phyloP scores from a whole-genome alignment of 305 asterid genomes.

The Plantago coronopus region DNA sequence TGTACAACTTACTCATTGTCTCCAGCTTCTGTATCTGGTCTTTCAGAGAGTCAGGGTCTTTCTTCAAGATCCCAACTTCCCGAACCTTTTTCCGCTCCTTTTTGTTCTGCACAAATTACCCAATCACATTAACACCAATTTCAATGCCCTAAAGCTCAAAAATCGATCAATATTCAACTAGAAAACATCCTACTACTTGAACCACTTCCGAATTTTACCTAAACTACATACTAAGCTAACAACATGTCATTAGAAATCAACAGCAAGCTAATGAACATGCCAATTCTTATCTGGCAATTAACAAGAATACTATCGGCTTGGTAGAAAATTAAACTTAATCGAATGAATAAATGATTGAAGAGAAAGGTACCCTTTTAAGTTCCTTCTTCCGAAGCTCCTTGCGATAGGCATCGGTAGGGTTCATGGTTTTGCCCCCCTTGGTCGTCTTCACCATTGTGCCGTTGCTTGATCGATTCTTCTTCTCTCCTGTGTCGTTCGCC shows the following conservation, averaged over 20 bases:
- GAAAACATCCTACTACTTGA: no score
- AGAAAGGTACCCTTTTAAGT: slow-evolving; percentile 61
- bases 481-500: no score
- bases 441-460: slow-evolving; percentile 84
- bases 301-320: not conserved
- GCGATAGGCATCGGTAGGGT: slow-evolving; percentile 98
- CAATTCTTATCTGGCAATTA: not conserved
- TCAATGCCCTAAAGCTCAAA: slow-evolving; percentile 12
- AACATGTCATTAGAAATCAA: no score
- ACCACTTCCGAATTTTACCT: no score
- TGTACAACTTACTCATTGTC: slow-evolving; percentile 42
- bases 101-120: slow-evolving; percentile 37
- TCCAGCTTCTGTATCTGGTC: slow-evolving; percentile 59
- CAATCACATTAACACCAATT: not conserved
- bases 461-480: slow-evolving; percentile 9
- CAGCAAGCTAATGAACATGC: not conserved
- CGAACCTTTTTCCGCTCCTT: slow-evolving; percentile 68
- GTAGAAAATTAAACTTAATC: no score
- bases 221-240: no score
- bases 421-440: slow-evolving; percentile 98
- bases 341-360: not conserved
- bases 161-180: not conserved
- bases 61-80: slow-evolving; percentile 64
- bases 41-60: slow-evolving; percentile 52
- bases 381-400: slow-evolving; percentile 89